Conservation (phyloP, 768 basidiomycete genomes). For the Kwoniella dendrophila region DNA sequence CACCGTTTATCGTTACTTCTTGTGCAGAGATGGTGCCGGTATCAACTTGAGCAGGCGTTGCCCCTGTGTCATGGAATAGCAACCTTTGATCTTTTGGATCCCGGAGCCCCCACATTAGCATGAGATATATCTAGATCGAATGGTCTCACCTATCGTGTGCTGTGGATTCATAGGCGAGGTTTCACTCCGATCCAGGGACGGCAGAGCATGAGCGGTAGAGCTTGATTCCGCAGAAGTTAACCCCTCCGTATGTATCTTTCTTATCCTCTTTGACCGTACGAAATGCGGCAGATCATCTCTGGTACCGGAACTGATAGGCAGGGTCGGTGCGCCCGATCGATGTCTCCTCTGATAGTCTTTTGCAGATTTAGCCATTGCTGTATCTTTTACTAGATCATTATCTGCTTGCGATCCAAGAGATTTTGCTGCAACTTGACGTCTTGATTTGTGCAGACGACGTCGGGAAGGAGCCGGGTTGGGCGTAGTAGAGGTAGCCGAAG, state of each 20-base stretch:
- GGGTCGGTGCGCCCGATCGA: slow-evolving; percentile 7
- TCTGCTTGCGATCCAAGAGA: slow-evolving; percentile 10
- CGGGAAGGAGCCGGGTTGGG: background rate
- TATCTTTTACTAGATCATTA: background rate
- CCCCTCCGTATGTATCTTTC: background rate
- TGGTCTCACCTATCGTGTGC: too few relatives aligned
- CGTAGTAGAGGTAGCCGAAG: background rate
- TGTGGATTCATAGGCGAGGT: too few relatives aligned
- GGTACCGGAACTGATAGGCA: background rate
- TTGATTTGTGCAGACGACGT: background rate
- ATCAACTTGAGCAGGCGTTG: too few relatives aligned
- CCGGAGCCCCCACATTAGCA: too few relatives aligned
- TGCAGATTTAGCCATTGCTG: slow-evolving; percentile 11
- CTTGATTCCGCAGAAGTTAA: background rate
- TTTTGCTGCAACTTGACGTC: background rate
- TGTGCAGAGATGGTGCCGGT: background rate
- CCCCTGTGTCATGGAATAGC: too few relatives aligned
- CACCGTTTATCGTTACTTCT: background rate
- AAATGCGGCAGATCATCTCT: slow-evolving; percentile 10
- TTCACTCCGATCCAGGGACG: too few relatives aligned
- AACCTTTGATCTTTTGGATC: too few relatives aligned
- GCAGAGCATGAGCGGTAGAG: background rate
- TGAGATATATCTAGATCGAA: too few relatives aligned
- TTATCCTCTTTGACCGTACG: background rate
- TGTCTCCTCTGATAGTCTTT: slow-evolving; percentile 4